Conservation (phyloP, 805 yeast genomes). For the Candida montana region DNA sequence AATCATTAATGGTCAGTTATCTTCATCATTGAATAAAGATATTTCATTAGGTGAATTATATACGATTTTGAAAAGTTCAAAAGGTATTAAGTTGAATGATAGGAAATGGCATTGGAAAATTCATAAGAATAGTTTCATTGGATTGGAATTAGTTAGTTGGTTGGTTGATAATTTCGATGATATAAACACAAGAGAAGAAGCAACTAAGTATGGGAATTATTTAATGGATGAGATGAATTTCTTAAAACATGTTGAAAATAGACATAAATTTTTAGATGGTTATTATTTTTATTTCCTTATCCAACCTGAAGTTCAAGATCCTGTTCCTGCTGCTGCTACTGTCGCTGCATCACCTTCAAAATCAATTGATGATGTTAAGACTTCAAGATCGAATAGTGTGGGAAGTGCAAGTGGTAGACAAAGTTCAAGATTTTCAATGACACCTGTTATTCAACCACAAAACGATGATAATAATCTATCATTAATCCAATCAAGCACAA, state of each 20-base stretch:
- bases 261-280: slow-evolving; percentile 87
- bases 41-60: slow-evolving; percentile 52
- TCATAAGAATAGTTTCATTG: slow-evolving; percentile 75
- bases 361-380: neutral
- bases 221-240: slow-evolving; percentile 69
- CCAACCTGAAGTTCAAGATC: slow-evolving; percentile 4
- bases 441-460: slow-evolving; percentile 15
- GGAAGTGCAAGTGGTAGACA: slow-evolving; percentile 11
- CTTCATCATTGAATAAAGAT: slow-evolving; percentile 34
- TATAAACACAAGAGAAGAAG: slow-evolving; percentile 77
- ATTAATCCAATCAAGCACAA: neutral
- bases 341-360: neutral
- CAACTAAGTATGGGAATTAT: slow-evolving; percentile 70
- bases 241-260: slow-evolving; percentile 73
- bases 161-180: slow-evolving; percentile 71
- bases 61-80: slow-evolving; percentile 56
- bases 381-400: slow-evolving; percentile 11
- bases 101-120: slow-evolving; percentile 87
- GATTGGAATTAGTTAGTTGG: slow-evolving; percentile 86
- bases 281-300: slow-evolving; percentile 80
- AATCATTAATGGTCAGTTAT: slow-evolving; percentile 24
- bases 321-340: neutral
- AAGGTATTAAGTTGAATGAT: slow-evolving; percentile 65
- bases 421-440: slow-evolving; percentile 13
- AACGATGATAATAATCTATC: slow-evolving; percentile 5